Conservation (phyloP, 768 basidiomycete genomes). For the Lentinula lateritia region DNA sequence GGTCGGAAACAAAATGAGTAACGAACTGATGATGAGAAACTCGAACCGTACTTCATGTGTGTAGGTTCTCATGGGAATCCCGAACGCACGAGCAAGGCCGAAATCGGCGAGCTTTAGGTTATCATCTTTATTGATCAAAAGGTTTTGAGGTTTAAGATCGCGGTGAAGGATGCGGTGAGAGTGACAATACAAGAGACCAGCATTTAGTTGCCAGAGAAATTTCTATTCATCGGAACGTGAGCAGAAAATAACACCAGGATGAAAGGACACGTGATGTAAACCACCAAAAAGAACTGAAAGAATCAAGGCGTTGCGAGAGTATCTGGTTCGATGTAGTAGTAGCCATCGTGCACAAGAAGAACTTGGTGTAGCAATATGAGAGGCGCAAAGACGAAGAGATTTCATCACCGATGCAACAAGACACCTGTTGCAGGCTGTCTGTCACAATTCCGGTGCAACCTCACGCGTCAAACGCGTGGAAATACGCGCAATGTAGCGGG, state of each 20-base stretch:
- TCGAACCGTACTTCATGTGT: conserved; percentile 79
- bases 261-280: conserved; percentile 5
- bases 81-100: conserved; percentile 93
- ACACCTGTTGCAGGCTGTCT: background rate
- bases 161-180: conserved; percentile 95
- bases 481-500: conserved; percentile 4
- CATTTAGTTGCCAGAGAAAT: conserved; percentile 92
- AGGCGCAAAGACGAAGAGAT: background rate
- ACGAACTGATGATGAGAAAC: background rate
- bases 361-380: background rate
- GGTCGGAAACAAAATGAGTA: background rate
- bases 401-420: background rate
- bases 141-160: conserved; percentile 94
- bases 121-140: conserved; percentile 83
- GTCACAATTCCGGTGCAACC: background rate
- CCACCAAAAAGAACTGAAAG: too few species aligned
- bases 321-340: too few species aligned
- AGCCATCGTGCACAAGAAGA: background rate
- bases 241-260: background rate
- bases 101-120: conserved; percentile 97
- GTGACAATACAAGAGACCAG: conserved; percentile 91
- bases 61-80: conserved; percentile 98
- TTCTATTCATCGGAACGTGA: conserved; percentile 47
- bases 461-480: conserved; percentile 27
- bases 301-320: too few species aligned